These are phyloP conservation scores for Lobulomyces angularis DNA, from an alignment of 192 early-diverging fungal species.

Conservation along the genomic window DNA sequence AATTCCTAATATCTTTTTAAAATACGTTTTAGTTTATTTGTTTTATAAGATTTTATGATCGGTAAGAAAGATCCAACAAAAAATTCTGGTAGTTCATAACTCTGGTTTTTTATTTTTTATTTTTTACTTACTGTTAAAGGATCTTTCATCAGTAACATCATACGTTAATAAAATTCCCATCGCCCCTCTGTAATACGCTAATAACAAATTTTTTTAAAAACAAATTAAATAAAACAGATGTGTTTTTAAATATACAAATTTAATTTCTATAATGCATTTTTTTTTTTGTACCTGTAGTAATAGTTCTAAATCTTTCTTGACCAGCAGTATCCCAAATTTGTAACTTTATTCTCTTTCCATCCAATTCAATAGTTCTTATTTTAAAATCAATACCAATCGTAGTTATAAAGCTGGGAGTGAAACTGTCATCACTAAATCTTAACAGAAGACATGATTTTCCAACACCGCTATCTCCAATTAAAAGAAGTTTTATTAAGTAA, in stretches of 20 bases:
- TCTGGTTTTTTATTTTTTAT: too few species aligned
- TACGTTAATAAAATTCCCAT: constrained; percentile 84
- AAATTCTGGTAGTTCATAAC: too few species aligned
- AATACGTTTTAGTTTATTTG: too few species aligned
- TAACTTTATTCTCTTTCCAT: constrained; percentile 97
- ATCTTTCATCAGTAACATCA: constrained; percentile 81
- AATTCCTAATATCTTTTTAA: constrained; percentile 69
- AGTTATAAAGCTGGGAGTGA: constrained; percentile 98
- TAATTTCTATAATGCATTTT: constrained; percentile 56
- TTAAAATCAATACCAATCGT: constrained; percentile 99
- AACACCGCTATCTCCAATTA: constrained; percentile 95
- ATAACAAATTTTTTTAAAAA: too few species aligned
- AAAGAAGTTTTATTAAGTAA: constrained; percentile 95
- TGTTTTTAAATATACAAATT: not conserved
- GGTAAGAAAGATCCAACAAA: too few species aligned
- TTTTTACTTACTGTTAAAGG: constrained; percentile 67
- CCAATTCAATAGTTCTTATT: constrained; percentile 95
- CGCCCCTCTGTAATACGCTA: constrained; percentile 79
- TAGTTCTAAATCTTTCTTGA: constrained; percentile 97
- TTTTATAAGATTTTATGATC: too few species aligned
- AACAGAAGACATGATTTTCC: constrained; percentile 94
- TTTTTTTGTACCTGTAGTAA: constrained; percentile 91
- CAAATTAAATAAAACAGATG: not conserved
- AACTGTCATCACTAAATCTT: constrained; percentile 97
- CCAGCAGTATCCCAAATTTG: constrained; percentile 99